phyloP scores from a whole-genome alignment of 345 rosid species.

The Salix caprea region DNA sequence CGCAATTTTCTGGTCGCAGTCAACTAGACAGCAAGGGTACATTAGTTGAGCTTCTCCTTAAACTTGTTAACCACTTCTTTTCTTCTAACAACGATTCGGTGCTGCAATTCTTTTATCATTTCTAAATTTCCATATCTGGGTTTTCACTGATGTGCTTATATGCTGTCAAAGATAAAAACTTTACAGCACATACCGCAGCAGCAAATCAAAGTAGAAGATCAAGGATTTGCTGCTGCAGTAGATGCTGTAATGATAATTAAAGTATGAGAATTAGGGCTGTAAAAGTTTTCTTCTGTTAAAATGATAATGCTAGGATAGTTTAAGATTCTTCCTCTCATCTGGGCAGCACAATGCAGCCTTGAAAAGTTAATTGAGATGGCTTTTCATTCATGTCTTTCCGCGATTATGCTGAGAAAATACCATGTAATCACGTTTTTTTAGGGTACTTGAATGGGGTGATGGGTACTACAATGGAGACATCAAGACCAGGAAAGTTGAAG shows the following conservation, averaged over 20 bases:
- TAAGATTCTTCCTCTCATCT: not conserved
- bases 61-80: not conserved
- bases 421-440: conserved; percentile 10
- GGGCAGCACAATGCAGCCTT: not conserved
- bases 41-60: not conserved
- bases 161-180: not conserved
- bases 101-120: not conserved
- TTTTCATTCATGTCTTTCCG: not conserved
- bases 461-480: conserved; percentile 95
- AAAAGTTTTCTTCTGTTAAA: not conserved
- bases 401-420: not conserved
- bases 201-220: not conserved
- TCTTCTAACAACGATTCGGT: not conserved
- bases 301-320: not conserved
- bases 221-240: not conserved
- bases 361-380: not conserved
- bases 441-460: conserved; percentile 80
- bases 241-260: not conserved
- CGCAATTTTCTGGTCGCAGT: conserved; percentile 85
- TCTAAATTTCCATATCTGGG: conserved; percentile 3
- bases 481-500: conserved; percentile 74
- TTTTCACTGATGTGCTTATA: not conserved
- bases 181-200: too few relatives aligned
- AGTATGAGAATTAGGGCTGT: not conserved
- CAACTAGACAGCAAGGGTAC: conserved; percentile 68